phyloP scores from a whole-genome alignment of 257 asterid species.

The Solanum verrucosum region DNA sequence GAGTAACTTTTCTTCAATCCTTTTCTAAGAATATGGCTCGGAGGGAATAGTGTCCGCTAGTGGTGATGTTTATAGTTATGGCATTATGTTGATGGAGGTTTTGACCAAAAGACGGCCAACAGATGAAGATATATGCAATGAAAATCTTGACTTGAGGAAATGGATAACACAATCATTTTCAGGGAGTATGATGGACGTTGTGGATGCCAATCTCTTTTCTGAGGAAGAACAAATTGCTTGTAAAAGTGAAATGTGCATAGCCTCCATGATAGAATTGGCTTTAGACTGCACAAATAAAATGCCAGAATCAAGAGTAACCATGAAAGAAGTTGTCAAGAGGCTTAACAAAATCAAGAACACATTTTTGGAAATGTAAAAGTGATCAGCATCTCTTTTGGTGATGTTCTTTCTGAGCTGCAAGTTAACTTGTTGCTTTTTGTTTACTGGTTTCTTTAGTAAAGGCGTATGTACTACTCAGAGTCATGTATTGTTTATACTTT shows the following conservation, averaged over 20 bases:
- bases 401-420: not conserved
- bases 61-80: conserved; percentile 22
- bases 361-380: not conserved
- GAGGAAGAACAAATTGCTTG: not conserved
- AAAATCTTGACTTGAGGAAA: conserved; percentile 7
- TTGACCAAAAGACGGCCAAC: conserved; percentile 13
- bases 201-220: not conserved
- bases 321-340: not conserved
- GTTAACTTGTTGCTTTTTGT: not conserved
- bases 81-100: conserved; percentile 20
- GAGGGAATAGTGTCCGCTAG: conserved; percentile 20
- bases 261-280: not conserved
- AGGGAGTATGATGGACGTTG: not conserved
- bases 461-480: not conserved
- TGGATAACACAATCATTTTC: conserved; percentile 14
- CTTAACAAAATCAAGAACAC: not conserved
- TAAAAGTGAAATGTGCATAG: not conserved
- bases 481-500: not conserved
- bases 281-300: not conserved
- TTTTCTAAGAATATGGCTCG: conserved; percentile 12
- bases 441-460: not conserved
- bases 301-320: not conserved
- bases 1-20: not conserved
- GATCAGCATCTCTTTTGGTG: not conserved
- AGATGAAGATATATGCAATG: conserved; percentile 8